A percentile compares a stretch with the other conserved stretches of the same genome.
Conservation (phyloP, 352 stramenopile species). For the Phytophthora multivora region DNA sequence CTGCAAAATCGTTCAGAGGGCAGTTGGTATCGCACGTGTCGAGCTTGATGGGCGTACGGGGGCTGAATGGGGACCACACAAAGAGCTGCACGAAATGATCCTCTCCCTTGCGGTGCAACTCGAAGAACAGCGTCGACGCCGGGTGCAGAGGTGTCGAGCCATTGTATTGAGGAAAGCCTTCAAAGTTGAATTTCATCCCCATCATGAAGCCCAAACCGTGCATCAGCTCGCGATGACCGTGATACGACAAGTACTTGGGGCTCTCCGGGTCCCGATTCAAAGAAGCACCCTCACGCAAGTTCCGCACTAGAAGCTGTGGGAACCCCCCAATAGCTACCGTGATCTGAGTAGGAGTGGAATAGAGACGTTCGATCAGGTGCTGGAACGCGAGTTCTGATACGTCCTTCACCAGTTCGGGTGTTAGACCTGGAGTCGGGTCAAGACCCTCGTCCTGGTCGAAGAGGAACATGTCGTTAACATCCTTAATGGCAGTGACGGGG, state of each 20-base stretch:
- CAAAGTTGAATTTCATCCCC: slow-evolving; percentile 82
- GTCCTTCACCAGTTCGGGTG: slow-evolving; percentile 44
- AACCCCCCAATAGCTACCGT: slow-evolving; percentile 77
- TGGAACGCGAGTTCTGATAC: slow-evolving; percentile 70
- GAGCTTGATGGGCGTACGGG: slow-evolving; percentile 59
- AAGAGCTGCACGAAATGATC: slow-evolving; percentile 68
- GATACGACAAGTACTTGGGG: slow-evolving; percentile 81
- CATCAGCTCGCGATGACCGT: slow-evolving; percentile 81
- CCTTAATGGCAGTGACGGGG: slow-evolving; percentile 67
- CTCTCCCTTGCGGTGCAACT: slow-evolving; percentile 50
- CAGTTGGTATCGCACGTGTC: slow-evolving; percentile 64
- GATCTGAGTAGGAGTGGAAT: slow-evolving; percentile 66
- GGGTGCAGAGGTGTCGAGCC: slow-evolving; percentile 70
- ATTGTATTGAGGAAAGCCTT: slow-evolving; percentile 61
- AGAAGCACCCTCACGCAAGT: slow-evolving; percentile 52
- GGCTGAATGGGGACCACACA: slow-evolving; percentile 69
- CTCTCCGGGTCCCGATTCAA: slow-evolving; percentile 32
- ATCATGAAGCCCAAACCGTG: slow-evolving; percentile 82
- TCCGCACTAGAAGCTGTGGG: slow-evolving; percentile 62
- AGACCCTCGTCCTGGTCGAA: slow-evolving; percentile 73
- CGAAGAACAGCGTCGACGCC: slow-evolving; percentile 77
- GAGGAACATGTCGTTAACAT: slow-evolving; percentile 76
- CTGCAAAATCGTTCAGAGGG: slow-evolving; percentile 57
- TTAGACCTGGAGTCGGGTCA: slow-evolving; percentile 50
- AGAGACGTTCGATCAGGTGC: slow-evolving; percentile 75